Conservation (phyloP, 139 green algal species). For the Coelastrella sp. region DNA sequence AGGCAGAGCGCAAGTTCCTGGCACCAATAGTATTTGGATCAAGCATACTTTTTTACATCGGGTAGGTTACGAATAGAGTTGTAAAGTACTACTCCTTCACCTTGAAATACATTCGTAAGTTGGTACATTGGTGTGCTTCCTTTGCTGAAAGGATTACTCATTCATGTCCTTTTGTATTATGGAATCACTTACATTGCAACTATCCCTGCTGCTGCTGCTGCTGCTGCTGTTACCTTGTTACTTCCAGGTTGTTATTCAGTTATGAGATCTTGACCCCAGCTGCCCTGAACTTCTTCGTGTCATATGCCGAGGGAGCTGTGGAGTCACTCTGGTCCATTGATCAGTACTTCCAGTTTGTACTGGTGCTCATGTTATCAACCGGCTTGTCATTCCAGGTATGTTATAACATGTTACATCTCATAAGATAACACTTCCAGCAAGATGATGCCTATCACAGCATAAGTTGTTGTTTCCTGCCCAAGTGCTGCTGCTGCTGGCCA, state of each 20-base stretch:
- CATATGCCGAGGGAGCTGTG: conserved; percentile 96
- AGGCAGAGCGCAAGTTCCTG: conserved; percentile 87
- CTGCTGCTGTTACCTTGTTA: conserved; percentile 7
- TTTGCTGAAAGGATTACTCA: too few relatives aligned
- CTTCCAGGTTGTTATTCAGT: conserved; percentile 87
- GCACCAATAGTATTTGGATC: conserved; percentile 96
- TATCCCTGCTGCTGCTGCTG: neutral
- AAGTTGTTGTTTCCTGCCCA: too few relatives aligned
- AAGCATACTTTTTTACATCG: conserved; percentile 96
- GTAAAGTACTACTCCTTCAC: too few relatives aligned
- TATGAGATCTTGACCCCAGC: conserved; percentile 97
- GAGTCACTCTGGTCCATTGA: conserved; percentile 99
- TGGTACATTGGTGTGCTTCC: too few relatives aligned
- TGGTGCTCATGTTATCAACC: conserved; percentile 97
- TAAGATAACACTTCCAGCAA: too few relatives aligned
- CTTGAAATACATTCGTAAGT: too few relatives aligned
- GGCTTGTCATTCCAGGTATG: conserved; percentile 96
- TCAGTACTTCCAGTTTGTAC: conserved; percentile 99
- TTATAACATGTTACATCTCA: too few relatives aligned
- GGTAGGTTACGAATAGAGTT: conserved; percentile 79
- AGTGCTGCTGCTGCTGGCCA: too few relatives aligned
- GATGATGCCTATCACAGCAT: too few relatives aligned
- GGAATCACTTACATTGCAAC: neutral
- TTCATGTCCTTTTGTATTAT: too few relatives aligned
- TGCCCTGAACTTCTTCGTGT: conserved; percentile 98